These are phyloP conservation scores for Colletotrichum godetiae DNA, from an alignment of 2,329 filamentous ascomycete genomes.

Conservation along the genomic window DNA sequence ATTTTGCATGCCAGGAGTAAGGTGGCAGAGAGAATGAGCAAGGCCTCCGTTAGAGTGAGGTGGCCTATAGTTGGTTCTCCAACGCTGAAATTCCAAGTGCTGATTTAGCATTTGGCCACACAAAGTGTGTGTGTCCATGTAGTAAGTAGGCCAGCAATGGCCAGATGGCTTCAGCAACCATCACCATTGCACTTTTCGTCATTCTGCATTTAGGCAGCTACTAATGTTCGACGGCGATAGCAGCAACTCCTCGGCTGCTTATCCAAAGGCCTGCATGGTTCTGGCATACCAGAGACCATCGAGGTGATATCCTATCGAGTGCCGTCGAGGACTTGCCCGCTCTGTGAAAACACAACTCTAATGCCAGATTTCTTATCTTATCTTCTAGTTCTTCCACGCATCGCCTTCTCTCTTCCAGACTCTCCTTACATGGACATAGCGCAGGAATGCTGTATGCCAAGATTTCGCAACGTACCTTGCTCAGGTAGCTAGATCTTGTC, in stretches of 20 bases:
- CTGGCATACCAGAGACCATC: not conserved
- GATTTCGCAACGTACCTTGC: not conserved
- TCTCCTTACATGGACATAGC: constrained; percentile 5
- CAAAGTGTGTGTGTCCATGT: not conserved
- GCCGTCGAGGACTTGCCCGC: no score
- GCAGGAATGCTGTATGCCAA: not conserved
- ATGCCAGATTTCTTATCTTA: not conserved
- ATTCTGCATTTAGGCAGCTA: not conserved
- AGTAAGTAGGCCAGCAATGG: not conserved
- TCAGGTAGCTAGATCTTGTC: not conserved
- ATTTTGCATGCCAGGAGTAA: not conserved
- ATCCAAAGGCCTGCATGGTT: not conserved
- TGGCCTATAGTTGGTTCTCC: not conserved
- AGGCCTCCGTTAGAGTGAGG: not conserved
- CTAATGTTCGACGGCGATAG: not conserved
- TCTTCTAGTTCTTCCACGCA: constrained; percentile 19
- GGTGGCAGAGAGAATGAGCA: not conserved
- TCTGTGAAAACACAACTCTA: no score
- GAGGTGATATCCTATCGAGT: not conserved
- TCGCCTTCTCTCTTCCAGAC: constrained; percentile 5
- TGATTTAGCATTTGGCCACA: not conserved
- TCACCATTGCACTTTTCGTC: not conserved
- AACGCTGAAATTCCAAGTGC: not conserved
- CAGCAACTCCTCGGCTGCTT: not conserved
- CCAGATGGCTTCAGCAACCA: not conserved